Percentiles rank a stretch among this genome's conserved stretches.
Conservation (phyloP, 2,329 filamentous ascomycete genomes). For the Balansia obtecta region DNA sequence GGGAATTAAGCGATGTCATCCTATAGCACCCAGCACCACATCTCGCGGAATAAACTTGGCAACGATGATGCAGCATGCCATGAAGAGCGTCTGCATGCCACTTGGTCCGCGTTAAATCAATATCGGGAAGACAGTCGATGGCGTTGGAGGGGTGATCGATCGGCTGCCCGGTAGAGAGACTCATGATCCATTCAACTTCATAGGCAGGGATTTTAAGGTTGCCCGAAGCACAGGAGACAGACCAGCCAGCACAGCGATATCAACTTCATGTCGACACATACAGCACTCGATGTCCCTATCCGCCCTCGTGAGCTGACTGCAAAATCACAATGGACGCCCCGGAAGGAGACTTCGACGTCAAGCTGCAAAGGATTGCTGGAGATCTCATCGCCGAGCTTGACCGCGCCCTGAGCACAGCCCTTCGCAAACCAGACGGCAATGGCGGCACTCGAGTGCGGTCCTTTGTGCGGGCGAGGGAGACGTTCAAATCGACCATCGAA, state of each 20-base stretch:
- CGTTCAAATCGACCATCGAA: conserved; percentile 31
- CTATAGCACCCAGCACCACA: too few species aligned
- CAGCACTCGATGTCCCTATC: too few species aligned
- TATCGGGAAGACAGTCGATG: background rate
- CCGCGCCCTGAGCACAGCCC: conserved; percentile 35
- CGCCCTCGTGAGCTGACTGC: background rate
- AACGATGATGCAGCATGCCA: background rate
- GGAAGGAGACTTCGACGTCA: conserved; percentile 48
- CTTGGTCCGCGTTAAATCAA: too few species aligned
- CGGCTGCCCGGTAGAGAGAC: background rate
- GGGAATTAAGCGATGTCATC: too few species aligned
- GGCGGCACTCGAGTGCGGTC: conserved; percentile 30
- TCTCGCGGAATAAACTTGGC: background rate
- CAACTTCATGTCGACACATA: background rate
- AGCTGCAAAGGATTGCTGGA: conserved; percentile 46
- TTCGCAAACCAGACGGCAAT: conserved; percentile 37
- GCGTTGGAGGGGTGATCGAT: background rate
- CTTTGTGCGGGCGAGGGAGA: conserved; percentile 37
- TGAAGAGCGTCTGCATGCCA: background rate
- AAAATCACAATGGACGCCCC: conserved; percentile 41
- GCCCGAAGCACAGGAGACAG: background rate
- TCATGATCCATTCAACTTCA: background rate
- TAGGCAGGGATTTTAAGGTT: background rate
- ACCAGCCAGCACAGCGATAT: background rate
- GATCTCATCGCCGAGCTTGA: conserved; percentile 49